phyloP scores from a whole-genome alignment of 2,329 filamentous ascomycete genomes.

The Coleophoma eucalyptorum region DNA sequence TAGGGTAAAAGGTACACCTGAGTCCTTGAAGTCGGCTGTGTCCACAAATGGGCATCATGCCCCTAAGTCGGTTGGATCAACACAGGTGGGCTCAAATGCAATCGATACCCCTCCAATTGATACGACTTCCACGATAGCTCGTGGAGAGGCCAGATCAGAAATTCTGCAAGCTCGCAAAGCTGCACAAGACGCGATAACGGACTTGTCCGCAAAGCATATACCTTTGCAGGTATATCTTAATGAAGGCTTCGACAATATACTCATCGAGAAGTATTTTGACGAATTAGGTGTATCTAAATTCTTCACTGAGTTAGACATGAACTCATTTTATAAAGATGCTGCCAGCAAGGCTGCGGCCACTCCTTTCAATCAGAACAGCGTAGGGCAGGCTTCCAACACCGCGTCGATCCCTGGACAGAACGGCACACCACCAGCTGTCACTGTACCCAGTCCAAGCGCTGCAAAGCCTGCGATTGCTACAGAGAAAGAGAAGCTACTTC shows the following conservation, averaged over 20 bases:
- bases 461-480: conserved; percentile 38
- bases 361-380: too few species aligned
- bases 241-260: conserved; percentile 63
- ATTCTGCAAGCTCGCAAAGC: conserved; percentile 33
- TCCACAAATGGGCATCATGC: conserved; percentile 5
- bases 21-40: conserved; percentile 1
- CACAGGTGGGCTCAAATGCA: conserved; percentile 1
- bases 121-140: conserved; percentile 4
- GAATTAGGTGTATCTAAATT: conserved; percentile 55
- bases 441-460: conserved; percentile 3
- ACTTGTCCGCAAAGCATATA: conserved; percentile 63
- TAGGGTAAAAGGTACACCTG: conserved; percentile 3
- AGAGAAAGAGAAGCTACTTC: conserved; percentile 69
- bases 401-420: too few species aligned
- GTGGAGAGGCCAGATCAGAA: conserved; percentile 15
- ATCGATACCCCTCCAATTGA: background rate
- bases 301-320: conserved; percentile 10
- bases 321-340: too few species aligned
- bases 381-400: too few species aligned
- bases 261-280: conserved; percentile 63
- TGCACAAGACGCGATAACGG: conserved; percentile 65
- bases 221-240: conserved; percentile 69
- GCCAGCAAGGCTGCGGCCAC: too few species aligned
- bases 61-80: conserved; percentile 1
- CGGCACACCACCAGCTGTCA: background rate